Percentiles rank a stretch among this genome's conserved stretches.
phyloP scores from a whole-genome alignment of 1,139 yeast species.

The Geotrichum europaeum region DNA sequence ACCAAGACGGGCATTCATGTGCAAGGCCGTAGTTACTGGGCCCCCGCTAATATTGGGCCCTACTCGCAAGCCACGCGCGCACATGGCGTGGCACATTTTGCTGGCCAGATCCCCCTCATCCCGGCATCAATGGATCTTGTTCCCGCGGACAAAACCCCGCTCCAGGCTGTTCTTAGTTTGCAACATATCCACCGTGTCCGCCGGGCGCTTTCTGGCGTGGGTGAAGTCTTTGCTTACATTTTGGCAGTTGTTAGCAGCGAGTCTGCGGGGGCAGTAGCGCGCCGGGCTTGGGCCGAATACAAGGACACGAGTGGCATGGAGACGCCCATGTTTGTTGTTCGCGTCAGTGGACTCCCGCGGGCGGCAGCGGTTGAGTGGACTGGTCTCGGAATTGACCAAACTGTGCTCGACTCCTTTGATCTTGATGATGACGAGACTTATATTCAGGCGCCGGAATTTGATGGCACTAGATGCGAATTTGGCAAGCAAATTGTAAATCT shows the following conservation, averaged over 20 bases:
- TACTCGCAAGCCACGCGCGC: constrained; percentile 76
- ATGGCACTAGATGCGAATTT: background rate
- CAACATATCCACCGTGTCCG: constrained; percentile 71
- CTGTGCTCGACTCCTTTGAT: constrained; percentile 5
- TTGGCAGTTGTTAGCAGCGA: constrained; percentile 49
- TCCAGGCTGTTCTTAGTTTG: constrained; percentile 50
- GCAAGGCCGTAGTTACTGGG: constrained; percentile 92
- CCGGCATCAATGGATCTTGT: constrained; percentile 57
- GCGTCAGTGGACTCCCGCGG: constrained; percentile 60
- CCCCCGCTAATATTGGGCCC: constrained; percentile 96
- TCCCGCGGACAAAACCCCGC: constrained; percentile 4
- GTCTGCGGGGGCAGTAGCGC: constrained; percentile 32
- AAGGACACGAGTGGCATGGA: background rate
- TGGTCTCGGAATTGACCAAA: constrained; percentile 23
- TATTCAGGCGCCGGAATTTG: background rate
- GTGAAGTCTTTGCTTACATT: constrained; percentile 39
- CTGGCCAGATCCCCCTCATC: constrained; percentile 86
- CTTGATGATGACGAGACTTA: constrained; percentile 15
- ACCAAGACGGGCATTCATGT: constrained; percentile 64
- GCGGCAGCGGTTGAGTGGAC: constrained; percentile 77
- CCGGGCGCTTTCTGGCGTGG: constrained; percentile 43
- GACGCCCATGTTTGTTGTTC: constrained; percentile 40
- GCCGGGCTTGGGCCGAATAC: constrained; percentile 37
- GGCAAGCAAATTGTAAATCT: constrained; percentile 1
- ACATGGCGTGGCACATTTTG: constrained; percentile 52